A percentile compares a stretch with the other conserved stretches of the same genome.
These are phyloP conservation scores for Pseudisothecium myosuroides DNA, from an alignment of 225 moss, liverwort and hornwort species.

Conservation along the genomic window DNA sequence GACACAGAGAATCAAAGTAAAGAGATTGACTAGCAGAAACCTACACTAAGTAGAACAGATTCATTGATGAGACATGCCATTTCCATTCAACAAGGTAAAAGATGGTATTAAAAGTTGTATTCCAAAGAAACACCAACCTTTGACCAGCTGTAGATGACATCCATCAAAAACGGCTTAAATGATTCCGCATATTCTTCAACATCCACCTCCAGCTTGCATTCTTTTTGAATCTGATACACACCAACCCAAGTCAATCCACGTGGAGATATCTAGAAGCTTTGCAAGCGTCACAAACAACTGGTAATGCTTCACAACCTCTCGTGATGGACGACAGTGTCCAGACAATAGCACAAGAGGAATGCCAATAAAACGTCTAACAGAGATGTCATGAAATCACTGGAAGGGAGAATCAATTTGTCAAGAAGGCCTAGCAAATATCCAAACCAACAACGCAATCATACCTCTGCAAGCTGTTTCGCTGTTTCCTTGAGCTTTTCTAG, in stretches of 20 bases:
- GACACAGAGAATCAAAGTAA: not conserved
- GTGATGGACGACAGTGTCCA: not conserved
- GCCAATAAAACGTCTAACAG: not conserved
- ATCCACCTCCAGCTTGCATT: conserved; percentile 91
- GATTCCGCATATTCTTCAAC: conserved; percentile 80
- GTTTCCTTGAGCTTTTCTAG: conserved; percentile 81
- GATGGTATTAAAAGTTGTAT: not conserved
- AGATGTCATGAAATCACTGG: not conserved
- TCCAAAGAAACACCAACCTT: conserved; percentile 41
- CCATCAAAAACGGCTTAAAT: conserved; percentile 88
- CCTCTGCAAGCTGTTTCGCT: conserved; percentile 79
- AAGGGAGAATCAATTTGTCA: not conserved
- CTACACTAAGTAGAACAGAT: not conserved
- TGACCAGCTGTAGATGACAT: conserved; percentile 92
- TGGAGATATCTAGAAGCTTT: not conserved
- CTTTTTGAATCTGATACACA: conserved; percentile 65
- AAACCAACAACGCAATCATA: not conserved
- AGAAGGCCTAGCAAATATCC: not conserved
- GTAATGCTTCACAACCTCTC: not conserved
- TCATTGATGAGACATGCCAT: not conserved
- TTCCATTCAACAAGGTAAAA: not conserved
- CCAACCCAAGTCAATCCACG: not conserved
- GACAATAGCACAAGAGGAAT: not conserved
- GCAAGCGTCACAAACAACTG: not conserved
- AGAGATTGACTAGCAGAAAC: not conserved